Evolutionary conservation across 2,329 filamentous ascomycete species (phyloP).

Genomic region (Neonectria neomacrospora): DNA sequence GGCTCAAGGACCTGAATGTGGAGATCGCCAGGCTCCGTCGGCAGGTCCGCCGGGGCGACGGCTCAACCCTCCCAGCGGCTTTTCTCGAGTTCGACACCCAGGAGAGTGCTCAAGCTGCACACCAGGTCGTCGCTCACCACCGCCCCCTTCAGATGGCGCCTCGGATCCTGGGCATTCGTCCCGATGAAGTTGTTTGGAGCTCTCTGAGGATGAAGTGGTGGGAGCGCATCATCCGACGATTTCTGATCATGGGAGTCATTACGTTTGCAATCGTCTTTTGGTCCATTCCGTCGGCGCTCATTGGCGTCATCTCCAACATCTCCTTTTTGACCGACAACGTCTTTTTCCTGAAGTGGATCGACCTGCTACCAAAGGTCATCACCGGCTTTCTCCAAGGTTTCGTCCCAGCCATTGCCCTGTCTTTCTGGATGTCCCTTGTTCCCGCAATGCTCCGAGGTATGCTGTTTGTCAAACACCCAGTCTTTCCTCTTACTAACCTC

Average conservation of each 20-base stretch:
- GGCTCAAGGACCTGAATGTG: constrained; percentile 53
- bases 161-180: constrained; percentile 84
- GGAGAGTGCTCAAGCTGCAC: constrained; percentile 85
- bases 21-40: constrained; percentile 73
- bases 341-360: constrained; percentile 79
- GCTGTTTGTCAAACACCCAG: constrained; percentile 5
- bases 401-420: constrained; percentile 80
- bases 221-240: constrained; percentile 80
- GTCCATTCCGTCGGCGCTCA: constrained; percentile 77
- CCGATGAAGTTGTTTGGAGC: constrained; percentile 87
- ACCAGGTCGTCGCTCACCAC: constrained; percentile 88
- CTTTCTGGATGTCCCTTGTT: constrained; percentile 87
- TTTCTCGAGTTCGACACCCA: constrained; percentile 92
- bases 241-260: constrained; percentile 77
- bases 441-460: constrained; percentile 78
- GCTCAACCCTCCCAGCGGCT: constrained; percentile 76
- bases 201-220: constrained; percentile 88
- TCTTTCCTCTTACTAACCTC: constrained; percentile 5
- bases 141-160: constrained; percentile 88
- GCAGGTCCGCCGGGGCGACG: constrained; percentile 77
- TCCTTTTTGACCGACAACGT: constrained; percentile 69
- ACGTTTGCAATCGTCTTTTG: constrained; percentile 88
- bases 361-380: constrained; percentile 74
- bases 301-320: constrained; percentile 89
- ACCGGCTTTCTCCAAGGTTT: constrained; percentile 87